Base-by-base conservation (phyloP, 345 rosid species). In the Passiflora organensis region DNA sequence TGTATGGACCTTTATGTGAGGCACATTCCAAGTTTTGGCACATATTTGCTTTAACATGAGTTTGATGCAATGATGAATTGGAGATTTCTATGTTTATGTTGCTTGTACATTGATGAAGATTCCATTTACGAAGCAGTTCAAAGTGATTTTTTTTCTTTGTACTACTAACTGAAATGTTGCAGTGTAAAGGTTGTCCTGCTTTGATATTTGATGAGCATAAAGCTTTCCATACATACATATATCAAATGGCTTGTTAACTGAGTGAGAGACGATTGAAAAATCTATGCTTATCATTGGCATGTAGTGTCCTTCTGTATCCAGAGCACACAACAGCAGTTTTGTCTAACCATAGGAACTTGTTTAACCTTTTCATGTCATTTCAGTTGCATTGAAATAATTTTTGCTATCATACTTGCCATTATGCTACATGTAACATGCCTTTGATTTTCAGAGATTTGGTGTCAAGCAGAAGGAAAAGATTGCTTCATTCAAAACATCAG, bases 401-500 rank as follows among this genome's bases (percentile, higher is more conserved):
- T 23, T 70, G 5, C 4, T 62, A 21, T 55, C 37, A 53, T 51
- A 56, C 48, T 25, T 32, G 14, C 22, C 75, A 17, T 12, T 38
- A 13, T 43, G 32, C 5, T 52, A 36, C 55, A 36, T 66, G 60
- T 43, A 58, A 45, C 58, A 23, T 56, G 39, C 67, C 59, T 63
- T 63, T 76, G 55, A 43, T 53, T 61, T 44, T 5, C 80, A 88
- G 98, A 82, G 96, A 66, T 91, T 91, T 69, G 96, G 98, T 65
- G 98, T 91, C 68, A 91, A 91, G 72, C 98, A 86, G 75, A 91
- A 91, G 86, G 98, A 88, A 75, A 86, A 77, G 71, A 91, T 91
- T 72, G 95, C 98, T 65, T 84, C 96, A 51, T 84, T 86, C 66
- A 91, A 88, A 78, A 91, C 87, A 66, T 84, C 96, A 53, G 85